These are phyloP conservation scores for Nicotiana knightiana DNA, from an alignment of 257 asterid species.

Conservation along the genomic window DNA sequence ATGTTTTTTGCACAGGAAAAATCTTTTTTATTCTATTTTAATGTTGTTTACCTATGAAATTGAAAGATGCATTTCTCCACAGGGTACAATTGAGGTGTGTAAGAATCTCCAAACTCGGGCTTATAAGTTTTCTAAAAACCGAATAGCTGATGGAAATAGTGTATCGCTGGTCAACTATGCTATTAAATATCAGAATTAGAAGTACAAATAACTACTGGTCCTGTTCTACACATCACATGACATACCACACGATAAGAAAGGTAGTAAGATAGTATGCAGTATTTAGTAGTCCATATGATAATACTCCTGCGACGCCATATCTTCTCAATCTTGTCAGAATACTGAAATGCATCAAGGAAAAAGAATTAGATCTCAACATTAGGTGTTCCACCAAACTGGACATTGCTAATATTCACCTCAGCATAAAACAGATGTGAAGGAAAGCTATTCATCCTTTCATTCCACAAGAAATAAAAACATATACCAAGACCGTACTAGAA, in stretches of 20 bases:
- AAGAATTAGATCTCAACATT: slow-evolving; percentile 23
- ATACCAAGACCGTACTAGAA: neutral
- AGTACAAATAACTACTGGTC: neutral
- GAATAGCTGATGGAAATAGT: neutral
- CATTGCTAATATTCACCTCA: neutral
- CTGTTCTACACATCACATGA: neutral
- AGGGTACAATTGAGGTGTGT: neutral
- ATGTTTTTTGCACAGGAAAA: neutral
- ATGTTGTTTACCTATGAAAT: neutral
- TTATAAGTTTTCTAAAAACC: neutral
- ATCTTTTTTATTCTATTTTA: neutral
- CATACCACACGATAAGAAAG: slow-evolving; percentile 83
- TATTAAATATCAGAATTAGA: neutral
- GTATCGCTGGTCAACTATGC: neutral
- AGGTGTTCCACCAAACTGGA: neutral
- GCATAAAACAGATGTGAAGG: neutral
- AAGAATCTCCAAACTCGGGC: neutral
- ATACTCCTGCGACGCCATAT: slow-evolving; percentile 73
- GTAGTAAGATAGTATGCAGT: slow-evolving; percentile 81
- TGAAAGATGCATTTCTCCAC: neutral
- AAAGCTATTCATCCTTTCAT: neutral
- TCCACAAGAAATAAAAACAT: neutral
- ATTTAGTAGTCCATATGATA: slow-evolving; percentile 84
- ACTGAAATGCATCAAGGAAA: slow-evolving; percentile 38
- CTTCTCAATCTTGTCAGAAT: slow-evolving; percentile 59